Evolutionary conservation across 1,139 yeast genomes (phyloP).

Genomic region (Torulaspora pretoriensis): DNA sequence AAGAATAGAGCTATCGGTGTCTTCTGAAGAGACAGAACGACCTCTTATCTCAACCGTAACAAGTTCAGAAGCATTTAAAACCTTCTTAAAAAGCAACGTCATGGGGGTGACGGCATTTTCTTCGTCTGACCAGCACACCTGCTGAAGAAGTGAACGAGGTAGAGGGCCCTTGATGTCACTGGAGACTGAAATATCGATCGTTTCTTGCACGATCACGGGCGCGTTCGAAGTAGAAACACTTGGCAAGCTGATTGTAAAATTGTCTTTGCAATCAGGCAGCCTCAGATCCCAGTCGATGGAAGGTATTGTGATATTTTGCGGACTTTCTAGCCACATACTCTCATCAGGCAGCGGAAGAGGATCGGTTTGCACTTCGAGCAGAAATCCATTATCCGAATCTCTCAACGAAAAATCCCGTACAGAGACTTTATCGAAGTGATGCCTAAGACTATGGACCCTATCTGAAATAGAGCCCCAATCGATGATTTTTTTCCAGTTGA

Average conservation of each 20-base stretch:
- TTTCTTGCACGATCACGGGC: conserved; percentile 2
- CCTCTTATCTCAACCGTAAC: conserved; percentile 29
- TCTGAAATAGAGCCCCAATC: conserved; percentile 26
- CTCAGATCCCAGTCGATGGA: conserved; percentile 15
- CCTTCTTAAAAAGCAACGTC: conserved; percentile 31
- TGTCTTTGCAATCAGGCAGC: conserved; percentile 14
- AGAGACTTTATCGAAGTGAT: conserved; percentile 18
- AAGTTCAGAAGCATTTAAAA: conserved; percentile 32
- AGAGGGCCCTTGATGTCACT: conserved; percentile 16
- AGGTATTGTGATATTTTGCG: conserved; percentile 11
- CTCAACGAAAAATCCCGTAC: conserved; percentile 23
- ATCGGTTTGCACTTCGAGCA: conserved; percentile 20
- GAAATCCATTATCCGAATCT: conserved; percentile 30
- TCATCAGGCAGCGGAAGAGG: conserved; percentile 23
- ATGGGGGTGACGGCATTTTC: conserved; percentile 37
- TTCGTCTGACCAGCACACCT: conserved; percentile 31
- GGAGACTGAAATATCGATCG: conserved; percentile 10
- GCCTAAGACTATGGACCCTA: conserved; percentile 19
- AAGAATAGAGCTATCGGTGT: conserved; percentile 11
- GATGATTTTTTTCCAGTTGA: conserved; percentile 32
- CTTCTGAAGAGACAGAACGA: conserved; percentile 16
- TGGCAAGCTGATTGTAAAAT: conserved; percentile 13
- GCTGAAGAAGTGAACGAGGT: conserved; percentile 24
- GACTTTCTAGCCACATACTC: conserved; percentile 18
- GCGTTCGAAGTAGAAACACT: conserved; percentile 12